Conservation (phyloP, 257 asterid genomes). For the Gentiana straminea region DNA sequence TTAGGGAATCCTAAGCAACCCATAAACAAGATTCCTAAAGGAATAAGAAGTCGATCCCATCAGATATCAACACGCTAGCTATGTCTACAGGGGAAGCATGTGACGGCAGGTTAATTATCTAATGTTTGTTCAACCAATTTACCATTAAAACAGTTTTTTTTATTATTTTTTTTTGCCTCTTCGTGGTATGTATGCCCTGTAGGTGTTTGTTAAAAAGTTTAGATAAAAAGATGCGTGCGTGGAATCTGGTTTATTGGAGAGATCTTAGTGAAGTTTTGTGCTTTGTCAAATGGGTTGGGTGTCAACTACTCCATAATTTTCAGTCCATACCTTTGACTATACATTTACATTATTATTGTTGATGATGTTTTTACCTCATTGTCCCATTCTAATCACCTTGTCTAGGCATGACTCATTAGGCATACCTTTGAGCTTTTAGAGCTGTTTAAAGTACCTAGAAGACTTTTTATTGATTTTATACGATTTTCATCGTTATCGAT, state of each 20-base stretch:
- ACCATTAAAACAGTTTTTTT: too few relatives aligned
- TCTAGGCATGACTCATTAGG: neutral
- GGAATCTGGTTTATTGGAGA: neutral
- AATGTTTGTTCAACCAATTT: neutral
- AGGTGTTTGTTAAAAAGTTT: conserved; percentile 4
- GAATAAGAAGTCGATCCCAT: conserved; percentile 3
- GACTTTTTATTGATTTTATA: neutral
- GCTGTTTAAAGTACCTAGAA: neutral
- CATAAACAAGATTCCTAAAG: neutral
- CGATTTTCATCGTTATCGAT: neutral
- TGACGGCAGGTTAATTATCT: conserved; percentile 6
- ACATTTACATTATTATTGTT: neutral
- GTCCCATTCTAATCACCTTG: neutral
- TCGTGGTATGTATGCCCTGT: neutral
- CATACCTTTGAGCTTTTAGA: neutral
- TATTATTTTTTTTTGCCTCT: neutral
- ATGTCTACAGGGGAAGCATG: conserved; percentile 4
- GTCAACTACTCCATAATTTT: conserved; percentile 12
- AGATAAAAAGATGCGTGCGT: conserved; percentile 1
- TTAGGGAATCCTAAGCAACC: conserved; percentile 14
- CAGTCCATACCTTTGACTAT: neutral
- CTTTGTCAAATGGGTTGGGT: conserved; percentile 15
- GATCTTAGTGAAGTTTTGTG: neutral
- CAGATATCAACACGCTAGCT: conserved; percentile 1
- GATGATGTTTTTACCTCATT: neutral